Evolutionary conservation across 306 rosid species (phyloP).

Genomic region (Acacia confusa): DNA sequence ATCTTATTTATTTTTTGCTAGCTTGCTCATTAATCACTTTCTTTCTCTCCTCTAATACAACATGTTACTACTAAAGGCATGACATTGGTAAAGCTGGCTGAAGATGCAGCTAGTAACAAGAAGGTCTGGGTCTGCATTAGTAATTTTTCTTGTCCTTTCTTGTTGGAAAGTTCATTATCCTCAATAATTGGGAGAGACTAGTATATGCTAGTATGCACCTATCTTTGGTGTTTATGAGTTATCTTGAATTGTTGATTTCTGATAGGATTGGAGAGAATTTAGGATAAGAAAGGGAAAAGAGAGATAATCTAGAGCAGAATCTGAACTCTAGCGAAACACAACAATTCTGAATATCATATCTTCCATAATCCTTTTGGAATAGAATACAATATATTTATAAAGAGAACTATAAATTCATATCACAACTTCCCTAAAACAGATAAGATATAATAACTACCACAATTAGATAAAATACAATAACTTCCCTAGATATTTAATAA

Average conservation of each 20-base stretch:
- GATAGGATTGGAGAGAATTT: too few relatives aligned
- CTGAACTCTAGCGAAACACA: too few relatives aligned
- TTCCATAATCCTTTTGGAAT: too few relatives aligned
- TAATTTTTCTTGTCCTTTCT: neutral
- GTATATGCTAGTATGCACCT: neutral
- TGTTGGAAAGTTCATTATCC: neutral
- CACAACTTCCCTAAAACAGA: too few relatives aligned
- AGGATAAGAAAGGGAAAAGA: too few relatives aligned
- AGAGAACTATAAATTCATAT: too few relatives aligned
- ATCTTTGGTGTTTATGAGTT: neutral
- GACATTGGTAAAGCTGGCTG: slow-evolving; percentile 86
- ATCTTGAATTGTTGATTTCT: neutral
- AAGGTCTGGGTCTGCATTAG: slow-evolving; percentile 47
- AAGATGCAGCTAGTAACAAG: slow-evolving; percentile 90
- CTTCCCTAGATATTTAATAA: too few relatives aligned
- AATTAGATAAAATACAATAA: too few relatives aligned
- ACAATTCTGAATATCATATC: too few relatives aligned
- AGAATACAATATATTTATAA: too few relatives aligned
- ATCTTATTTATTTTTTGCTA: slow-evolving; percentile 13
- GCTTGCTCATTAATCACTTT: neutral
- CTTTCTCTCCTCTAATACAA: slow-evolving; percentile 45
- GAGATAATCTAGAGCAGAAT: too few relatives aligned
- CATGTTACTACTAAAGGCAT: slow-evolving; percentile 90
- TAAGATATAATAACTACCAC: too few relatives aligned
- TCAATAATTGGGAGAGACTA: neutral